These are phyloP conservation scores for Candida nemodendra DNA, from an alignment of 805 yeast species.

Conservation along the genomic window DNA sequence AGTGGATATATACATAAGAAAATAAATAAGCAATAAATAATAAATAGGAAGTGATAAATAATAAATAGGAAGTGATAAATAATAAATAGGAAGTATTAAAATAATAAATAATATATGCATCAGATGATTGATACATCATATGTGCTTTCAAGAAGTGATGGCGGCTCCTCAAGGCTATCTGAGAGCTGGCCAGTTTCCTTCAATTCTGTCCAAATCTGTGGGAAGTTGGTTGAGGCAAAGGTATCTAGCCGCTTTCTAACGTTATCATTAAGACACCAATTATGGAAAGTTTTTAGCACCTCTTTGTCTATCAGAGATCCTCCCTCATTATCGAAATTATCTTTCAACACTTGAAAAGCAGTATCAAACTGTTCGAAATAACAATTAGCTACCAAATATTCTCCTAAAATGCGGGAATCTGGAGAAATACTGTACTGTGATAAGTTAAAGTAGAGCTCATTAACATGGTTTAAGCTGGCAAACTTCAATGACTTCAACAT, in stretches of 20 bases:
- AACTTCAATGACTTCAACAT: constrained; percentile 64
- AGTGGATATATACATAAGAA: neutral
- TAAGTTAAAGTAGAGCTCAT: constrained; percentile 59
- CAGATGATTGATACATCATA: constrained; percentile 12
- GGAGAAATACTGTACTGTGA: constrained; percentile 54
- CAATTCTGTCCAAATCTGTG: constrained; percentile 38
- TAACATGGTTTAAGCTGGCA: constrained; percentile 52
- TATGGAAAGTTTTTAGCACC: constrained; percentile 46
- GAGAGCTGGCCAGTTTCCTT: constrained; percentile 31
- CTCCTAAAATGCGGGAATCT: constrained; percentile 50
- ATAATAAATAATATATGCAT: neutral
- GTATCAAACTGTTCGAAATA: constrained; percentile 58
- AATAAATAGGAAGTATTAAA: constrained; percentile 1
- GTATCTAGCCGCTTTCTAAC: constrained; percentile 35
- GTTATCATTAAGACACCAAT: constrained; percentile 40
- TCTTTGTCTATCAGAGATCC: constrained; percentile 40
- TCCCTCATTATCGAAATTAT: constrained; percentile 46
- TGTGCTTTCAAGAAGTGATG: constrained; percentile 28
- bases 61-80: constrained; percentile 1
- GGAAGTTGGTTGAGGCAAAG: constrained; percentile 40
- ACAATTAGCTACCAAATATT: constrained; percentile 67
- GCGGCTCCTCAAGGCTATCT: constrained; percentile 31
- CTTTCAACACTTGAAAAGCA: constrained; percentile 51
- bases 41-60: constrained; percentile 4
- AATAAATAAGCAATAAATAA: constrained; percentile 8